Percentiles rank a stretch among this genome's conserved stretches.
Conservation (phyloP, 495 filamentous ascomycete species). For the Cercophora sp. region DNA sequence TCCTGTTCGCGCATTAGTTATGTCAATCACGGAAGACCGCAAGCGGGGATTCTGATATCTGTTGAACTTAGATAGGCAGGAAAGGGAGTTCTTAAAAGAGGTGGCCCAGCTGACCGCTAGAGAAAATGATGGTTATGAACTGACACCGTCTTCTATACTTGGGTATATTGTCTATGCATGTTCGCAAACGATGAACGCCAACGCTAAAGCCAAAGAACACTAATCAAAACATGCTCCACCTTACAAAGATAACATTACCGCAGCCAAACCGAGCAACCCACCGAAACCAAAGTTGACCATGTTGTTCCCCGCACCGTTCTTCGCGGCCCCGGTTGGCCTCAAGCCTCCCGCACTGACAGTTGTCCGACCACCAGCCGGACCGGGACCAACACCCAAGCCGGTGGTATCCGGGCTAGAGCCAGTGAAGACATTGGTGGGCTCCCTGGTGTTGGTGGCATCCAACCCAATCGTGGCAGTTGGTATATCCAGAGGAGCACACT, state of each 20-base stretch:
- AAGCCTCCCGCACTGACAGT: background rate
- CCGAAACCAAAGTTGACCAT: background rate
- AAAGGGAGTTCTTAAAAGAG: no score
- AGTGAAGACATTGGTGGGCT: constrained; percentile 11
- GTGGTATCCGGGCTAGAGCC: constrained; percentile 5
- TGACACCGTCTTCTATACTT: no score
- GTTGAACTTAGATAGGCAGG: no score
- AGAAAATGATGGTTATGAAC: no score
- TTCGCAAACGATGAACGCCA: background rate
- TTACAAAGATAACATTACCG: background rate
- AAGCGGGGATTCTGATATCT: no score
- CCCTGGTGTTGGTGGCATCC: constrained; percentile 5
- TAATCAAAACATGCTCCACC: background rate
- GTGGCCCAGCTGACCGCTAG: no score
- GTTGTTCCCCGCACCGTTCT: background rate
- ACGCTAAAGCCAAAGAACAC: background rate
- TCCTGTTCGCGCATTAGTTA: no score
- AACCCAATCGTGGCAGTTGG: background rate
- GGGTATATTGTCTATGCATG: background rate
- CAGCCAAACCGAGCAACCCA: background rate
- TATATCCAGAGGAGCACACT: constrained; percentile 1
- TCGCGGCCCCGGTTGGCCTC: background rate
- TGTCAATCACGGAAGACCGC: no score
- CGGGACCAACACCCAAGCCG: constrained; percentile 4
- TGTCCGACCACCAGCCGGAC: background rate